phyloP scores from a whole-genome alignment of 1,284 basidiomycete species.

The Melampsora americana region DNA sequence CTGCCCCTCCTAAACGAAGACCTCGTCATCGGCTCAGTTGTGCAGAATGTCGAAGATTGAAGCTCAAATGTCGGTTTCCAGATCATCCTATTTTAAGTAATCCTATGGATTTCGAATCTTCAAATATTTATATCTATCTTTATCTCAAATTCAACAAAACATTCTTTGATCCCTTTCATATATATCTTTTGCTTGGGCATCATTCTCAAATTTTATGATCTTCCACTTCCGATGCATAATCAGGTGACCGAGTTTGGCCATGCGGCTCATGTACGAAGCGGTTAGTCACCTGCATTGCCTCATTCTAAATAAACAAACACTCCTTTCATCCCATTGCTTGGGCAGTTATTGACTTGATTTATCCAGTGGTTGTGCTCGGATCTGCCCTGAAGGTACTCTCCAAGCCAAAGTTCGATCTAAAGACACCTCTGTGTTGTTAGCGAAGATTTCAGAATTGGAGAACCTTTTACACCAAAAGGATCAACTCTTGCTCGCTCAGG shows the following conservation, averaged over 20 bases:
- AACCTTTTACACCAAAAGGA: constrained; percentile 33
- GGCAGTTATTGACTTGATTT: background rate
- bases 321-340: background rate
- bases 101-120: too few species aligned
- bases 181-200: background rate
- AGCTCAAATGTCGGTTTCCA: constrained; percentile 42
- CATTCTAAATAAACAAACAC: background rate
- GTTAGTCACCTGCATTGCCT: constrained; percentile 22
- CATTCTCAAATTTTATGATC: constrained; percentile 8
- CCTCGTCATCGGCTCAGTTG: constrained; percentile 43
- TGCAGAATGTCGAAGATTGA: constrained; percentile 42
- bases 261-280: constrained; percentile 42
- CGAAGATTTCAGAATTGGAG: constrained; percentile 37
- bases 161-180: too few species aligned
- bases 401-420: constrained; percentile 41
- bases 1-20: constrained; percentile 31
- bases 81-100: constrained; percentile 3
- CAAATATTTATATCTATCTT: background rate
- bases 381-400: constrained; percentile 41
- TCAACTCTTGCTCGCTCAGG: constrained; percentile 9
- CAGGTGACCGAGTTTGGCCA: constrained; percentile 42
- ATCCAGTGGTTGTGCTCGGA: constrained; percentile 37
- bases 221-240: constrained; percentile 7
- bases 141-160: background rate
- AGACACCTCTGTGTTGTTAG: constrained; percentile 38